These are phyloP conservation scores for Thecaphora thlaspeos DNA, from an alignment of 1,284 basidiomycete species.

Conservation along the genomic window DNA sequence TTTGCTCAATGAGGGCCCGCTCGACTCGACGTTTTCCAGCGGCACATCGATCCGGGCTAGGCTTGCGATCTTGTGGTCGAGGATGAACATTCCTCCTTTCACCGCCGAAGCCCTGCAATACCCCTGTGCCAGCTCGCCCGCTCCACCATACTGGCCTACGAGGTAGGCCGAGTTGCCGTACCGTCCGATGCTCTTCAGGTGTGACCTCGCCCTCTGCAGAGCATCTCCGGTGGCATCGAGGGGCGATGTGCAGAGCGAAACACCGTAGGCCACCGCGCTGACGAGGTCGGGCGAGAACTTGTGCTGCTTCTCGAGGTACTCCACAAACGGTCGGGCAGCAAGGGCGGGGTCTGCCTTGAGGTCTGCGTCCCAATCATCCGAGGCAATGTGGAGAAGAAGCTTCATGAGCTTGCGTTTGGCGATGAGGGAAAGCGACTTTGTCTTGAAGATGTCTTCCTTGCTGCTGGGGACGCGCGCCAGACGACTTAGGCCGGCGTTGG, in stretches of 20 bases:
- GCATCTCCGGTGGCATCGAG: slow-evolving; percentile 25
- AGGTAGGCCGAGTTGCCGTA: slow-evolving; percentile 90
- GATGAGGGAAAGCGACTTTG: slow-evolving; percentile 71
- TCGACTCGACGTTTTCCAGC: slow-evolving; percentile 24
- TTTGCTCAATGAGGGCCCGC: slow-evolving; percentile 8
- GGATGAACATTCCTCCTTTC: slow-evolving; percentile 45
- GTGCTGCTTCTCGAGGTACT: slow-evolving; percentile 69
- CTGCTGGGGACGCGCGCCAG: slow-evolving; percentile 70
- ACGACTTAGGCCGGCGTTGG: no score
- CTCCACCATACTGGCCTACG: slow-evolving; percentile 87
- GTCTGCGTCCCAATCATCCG: slow-evolving; percentile 17
- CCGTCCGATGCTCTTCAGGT: slow-evolving; percentile 76
- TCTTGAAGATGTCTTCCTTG: slow-evolving; percentile 93
- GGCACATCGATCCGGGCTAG: slow-evolving; percentile 1
- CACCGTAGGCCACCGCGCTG: slow-evolving; percentile 48
- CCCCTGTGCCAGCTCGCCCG: slow-evolving; percentile 53
- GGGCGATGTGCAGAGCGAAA: slow-evolving; percentile 50
- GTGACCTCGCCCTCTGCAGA: slow-evolving; percentile 56
- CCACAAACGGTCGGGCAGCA: slow-evolving; percentile 25
- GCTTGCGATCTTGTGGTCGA: slow-evolving; percentile 27
- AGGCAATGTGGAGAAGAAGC: slow-evolving; percentile 64
- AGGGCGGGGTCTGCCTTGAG: slow-evolving; percentile 3
- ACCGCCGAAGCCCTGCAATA: slow-evolving; percentile 51
- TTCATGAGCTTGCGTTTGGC: slow-evolving; percentile 93
- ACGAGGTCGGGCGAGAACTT: slow-evolving; percentile 65